Base-by-base conservation (phyloP, 768 basidiomycete genomes). In the Phanerodontia chrysosporium region DNA sequence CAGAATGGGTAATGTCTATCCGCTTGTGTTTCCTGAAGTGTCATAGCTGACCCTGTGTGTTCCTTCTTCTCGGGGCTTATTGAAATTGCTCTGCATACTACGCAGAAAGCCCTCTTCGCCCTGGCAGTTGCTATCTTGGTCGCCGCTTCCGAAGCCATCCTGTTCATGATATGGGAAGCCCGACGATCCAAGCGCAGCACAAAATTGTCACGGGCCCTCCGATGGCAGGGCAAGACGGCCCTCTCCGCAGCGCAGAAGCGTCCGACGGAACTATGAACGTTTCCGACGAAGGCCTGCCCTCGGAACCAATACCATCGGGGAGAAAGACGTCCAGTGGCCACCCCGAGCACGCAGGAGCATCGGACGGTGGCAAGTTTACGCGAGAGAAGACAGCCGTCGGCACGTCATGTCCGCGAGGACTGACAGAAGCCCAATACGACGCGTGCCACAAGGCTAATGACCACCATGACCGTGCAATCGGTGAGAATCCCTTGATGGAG, bases 141-240 rank as follows among this genome's bases (percentile, higher is more conserved):
- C 24, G 89, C 89, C 5, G 70, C 83, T 2, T 78, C 91, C 12
- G 90, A 93, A 70, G 80, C 79, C 21, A 74, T 83, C 0, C 74
- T 93, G 13, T 92, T 84, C 70, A 74, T 89, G 62, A 87, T 92
- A 36, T 91, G 87, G 87, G 78, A 84, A 60, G 82, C 83, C 29
- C 77, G 82, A 53, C 75, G 74, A 13, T 62, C 73, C 22, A 62
- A 75, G 65, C 32, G 51, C 18, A 28, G 18, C 10, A 7, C 49
- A 7, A 51, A 32, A 32, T 5, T 51, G 24, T 49, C 49, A 12
- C 2, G 29, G 5, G 28, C 39, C 39, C 39, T 42, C 28, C 28
- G 18, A 51, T 21, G 29, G 30, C 29, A 49, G 4, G 28, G 30
- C 30, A 13, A 4, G 28, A n/a, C n/a, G 49, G n/a, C n/a, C 10